Conservation (phyloP, 1,139 yeast species). For the Geotrichum phurueaensis region DNA sequence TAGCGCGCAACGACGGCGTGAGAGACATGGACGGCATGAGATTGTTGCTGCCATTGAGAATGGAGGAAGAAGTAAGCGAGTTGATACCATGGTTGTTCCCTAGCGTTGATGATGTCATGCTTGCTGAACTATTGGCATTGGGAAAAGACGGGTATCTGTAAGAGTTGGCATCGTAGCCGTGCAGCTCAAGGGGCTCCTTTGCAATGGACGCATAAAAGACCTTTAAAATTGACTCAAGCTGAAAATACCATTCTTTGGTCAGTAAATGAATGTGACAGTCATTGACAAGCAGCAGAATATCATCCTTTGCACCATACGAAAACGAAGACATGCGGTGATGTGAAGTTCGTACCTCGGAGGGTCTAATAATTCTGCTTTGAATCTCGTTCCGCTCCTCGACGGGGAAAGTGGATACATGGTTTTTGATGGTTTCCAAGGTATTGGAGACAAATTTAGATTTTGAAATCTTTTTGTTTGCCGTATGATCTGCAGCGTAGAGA, state of each 20-base stretch:
- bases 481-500: slow-evolving; percentile 34
- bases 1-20: slow-evolving; percentile 13
- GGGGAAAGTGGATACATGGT: slow-evolving; percentile 6
- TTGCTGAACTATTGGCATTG: neutral
- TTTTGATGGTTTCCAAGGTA: slow-evolving; percentile 27
- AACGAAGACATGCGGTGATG: slow-evolving; percentile 17
- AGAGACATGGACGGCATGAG: slow-evolving; percentile 17
- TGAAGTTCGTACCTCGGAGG: neutral
- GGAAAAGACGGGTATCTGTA: neutral
- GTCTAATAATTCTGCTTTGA: neutral
- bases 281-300: slow-evolving; percentile 24
- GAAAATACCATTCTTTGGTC: slow-evolving; percentile 29
- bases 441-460: slow-evolving; percentile 29
- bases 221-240: slow-evolving; percentile 27
- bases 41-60: neutral
- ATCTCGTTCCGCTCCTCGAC: neutral
- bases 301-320: slow-evolving; percentile 18
- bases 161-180: slow-evolving; percentile 17
- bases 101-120: slow-evolving; percentile 3
- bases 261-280: slow-evolving; percentile 22
- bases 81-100: slow-evolving; percentile 1
- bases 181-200: slow-evolving; percentile 29
- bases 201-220: slow-evolving; percentile 28
- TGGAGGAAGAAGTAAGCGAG: slow-evolving; percentile 7
- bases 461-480: slow-evolving; percentile 35